A percentile compares a stretch with the other conserved stretches of the same genome.
Evolutionary conservation across 495 filamentous ascomycete species (phyloP).

Genomic region (Staphylotrichum longicolle): DNA sequence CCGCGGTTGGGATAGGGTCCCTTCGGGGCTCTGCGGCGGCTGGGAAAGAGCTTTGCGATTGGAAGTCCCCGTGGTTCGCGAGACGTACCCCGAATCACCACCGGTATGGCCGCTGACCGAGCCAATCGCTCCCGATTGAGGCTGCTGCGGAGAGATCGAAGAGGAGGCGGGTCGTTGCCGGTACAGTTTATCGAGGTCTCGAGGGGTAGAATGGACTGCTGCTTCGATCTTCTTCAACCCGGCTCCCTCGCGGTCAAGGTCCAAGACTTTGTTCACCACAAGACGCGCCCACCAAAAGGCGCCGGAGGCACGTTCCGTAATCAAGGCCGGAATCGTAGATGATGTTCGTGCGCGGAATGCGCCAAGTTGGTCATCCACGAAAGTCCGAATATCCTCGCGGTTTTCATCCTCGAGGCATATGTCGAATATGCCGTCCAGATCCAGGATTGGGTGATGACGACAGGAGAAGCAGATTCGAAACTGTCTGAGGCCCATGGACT

Average conservation of each 20-base stretch:
- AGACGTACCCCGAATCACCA: no score
- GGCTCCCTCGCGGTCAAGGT: conserved; percentile 22
- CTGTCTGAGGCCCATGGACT: background rate
- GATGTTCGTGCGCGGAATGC: conserved; percentile 1
- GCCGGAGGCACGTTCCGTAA: conserved; percentile 31
- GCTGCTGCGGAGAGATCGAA: no score
- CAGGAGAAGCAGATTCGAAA: conserved; percentile 42
- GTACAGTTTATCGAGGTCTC: conserved; percentile 32
- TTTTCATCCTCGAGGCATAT: conserved; percentile 36
- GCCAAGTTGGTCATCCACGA: conserved; percentile 26
- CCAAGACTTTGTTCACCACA: conserved; percentile 27
- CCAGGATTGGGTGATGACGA: conserved; percentile 33
- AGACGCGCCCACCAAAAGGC: conserved; percentile 40
- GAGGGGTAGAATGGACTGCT: conserved; percentile 24
- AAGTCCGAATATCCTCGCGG: conserved; percentile 30
- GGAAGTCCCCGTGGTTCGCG: no score
- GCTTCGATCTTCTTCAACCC: conserved; percentile 18
- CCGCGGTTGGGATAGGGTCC: no score
- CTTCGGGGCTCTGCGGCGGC: no score
- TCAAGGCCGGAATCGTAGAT: conserved; percentile 24
- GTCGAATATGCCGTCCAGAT: conserved; percentile 23
- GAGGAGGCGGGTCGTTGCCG: no score
- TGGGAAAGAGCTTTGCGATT: no score
- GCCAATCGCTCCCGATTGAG: no score
- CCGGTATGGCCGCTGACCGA: no score